Conservation (phyloP, 306 rosid genomes). For the Nissolia schottii region DNA sequence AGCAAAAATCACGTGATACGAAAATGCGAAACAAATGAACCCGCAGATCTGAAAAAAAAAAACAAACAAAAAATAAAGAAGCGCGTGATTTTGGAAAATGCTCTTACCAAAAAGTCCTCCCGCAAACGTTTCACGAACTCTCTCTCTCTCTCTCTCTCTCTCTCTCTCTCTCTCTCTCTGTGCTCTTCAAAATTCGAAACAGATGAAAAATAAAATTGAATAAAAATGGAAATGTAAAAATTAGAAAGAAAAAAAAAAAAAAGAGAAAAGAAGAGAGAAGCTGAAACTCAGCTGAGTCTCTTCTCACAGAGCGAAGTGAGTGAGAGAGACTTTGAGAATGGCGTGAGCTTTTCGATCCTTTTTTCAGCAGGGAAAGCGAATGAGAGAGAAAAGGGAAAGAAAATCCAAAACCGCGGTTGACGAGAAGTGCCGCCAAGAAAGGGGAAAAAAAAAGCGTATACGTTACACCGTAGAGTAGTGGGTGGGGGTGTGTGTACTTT, state of each 20-base stretch:
- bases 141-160: neutral
- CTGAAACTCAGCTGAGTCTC: neutral
- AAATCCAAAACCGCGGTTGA: constrained; percentile 44
- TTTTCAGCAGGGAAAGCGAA: neutral
- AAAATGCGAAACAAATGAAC: constrained; percentile 15
- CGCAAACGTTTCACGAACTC: neutral
- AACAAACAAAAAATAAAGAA: neutral
- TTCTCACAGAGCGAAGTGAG: neutral
- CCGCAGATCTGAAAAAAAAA: constrained; percentile 31
- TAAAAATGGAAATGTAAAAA: neutral
- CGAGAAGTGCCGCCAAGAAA: constrained; percentile 45
- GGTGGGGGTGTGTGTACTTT: too few species aligned
- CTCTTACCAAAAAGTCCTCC: constrained; percentile 24
- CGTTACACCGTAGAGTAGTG: constrained; percentile 6
- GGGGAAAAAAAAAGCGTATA: too few species aligned
- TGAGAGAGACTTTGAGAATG: neutral
- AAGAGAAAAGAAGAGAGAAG: neutral
- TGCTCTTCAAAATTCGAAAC: constrained; percentile 1
- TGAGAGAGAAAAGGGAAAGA: neutral
- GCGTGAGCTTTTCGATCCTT: constrained; percentile 5
- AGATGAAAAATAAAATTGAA: neutral
- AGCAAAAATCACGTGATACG: neutral
- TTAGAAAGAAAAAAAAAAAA: neutral
- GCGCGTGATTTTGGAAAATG: constrained; percentile 26
- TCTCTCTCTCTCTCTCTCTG: neutral